These are phyloP conservation scores for Rhynchospora breviuscula DNA, from an alignment of 176 grass and related monocot genomes.

Conservation along the genomic window DNA sequence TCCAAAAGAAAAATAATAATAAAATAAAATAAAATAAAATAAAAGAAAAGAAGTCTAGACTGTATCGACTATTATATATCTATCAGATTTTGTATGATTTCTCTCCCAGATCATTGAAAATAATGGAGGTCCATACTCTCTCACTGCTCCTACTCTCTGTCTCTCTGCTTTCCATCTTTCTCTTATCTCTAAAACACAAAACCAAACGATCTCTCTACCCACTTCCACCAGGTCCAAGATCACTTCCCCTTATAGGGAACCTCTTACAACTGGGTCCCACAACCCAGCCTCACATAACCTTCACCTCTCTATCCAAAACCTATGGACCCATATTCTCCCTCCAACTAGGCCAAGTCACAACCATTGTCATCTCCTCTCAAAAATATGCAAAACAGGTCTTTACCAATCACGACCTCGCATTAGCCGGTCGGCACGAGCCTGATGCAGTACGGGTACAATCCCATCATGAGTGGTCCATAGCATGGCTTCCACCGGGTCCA, in stretches of 20 bases:
- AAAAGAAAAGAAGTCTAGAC: too few species aligned
- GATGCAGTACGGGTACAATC: neutral
- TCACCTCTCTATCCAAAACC: conserved; percentile 17
- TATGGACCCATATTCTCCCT: conserved; percentile 23
- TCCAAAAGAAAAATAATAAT: too few species aligned
- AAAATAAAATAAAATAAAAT: too few species aligned
- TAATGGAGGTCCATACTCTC: neutral
- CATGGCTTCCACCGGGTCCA: neutral
- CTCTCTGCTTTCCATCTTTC: neutral
- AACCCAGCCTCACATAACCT: conserved; percentile 16
- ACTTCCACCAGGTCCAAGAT: conserved; percentile 21
- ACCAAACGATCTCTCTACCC: neutral
- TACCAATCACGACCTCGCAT: conserved; percentile 4
- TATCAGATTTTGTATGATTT: neutral
- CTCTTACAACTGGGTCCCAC: conserved; percentile 12
- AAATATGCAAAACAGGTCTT: neutral
- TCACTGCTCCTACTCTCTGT: neutral
- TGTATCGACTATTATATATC: too few species aligned
- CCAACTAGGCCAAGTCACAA: conserved; percentile 24
- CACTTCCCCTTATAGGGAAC: conserved; percentile 17
- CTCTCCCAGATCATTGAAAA: neutral
- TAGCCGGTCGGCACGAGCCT: neutral
- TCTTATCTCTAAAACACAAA: conserved; percentile 4
- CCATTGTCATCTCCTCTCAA: conserved; percentile 10
- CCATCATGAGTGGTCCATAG: neutral